Evolutionary conservation across 2,329 filamentous ascomycete species (phyloP).

Genomic region (Cladosporium sp.): DNA sequence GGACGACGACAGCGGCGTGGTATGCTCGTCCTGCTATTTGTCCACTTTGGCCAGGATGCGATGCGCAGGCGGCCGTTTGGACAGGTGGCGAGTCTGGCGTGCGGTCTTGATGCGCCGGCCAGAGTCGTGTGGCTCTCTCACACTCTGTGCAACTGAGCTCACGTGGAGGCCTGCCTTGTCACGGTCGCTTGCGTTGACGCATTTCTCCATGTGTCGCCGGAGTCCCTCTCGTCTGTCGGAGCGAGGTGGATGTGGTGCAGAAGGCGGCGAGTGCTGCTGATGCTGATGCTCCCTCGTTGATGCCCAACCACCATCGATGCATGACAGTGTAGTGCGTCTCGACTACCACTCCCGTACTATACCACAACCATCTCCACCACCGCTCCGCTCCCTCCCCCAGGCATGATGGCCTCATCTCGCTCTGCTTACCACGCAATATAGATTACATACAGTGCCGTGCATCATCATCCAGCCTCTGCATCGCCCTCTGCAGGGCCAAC

Average conservation of each 20-base stretch:
- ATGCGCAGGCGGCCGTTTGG: background rate
- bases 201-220: background rate
- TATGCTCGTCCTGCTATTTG: background rate
- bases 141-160: slow-evolving; percentile 14
- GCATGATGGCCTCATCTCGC: background rate
- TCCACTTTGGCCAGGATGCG: background rate
- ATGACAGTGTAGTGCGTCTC: background rate
- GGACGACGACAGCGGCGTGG: slow-evolving; percentile 2
- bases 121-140: background rate
- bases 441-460: background rate
- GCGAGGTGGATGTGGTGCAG: background rate
- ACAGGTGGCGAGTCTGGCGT: background rate
- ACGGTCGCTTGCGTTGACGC: slow-evolving; percentile 14
- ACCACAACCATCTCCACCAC: background rate
- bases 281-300: background rate
- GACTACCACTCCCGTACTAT: background rate
- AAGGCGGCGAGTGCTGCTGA: background rate
- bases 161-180: slow-evolving; percentile 10
- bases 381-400: background rate
- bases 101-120: background rate
- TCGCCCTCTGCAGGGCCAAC: background rate
- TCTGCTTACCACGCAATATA: background rate
- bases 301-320: slow-evolving; percentile 10
- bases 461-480: background rate
- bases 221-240: background rate